These are phyloP conservation scores for Microbotryum silenes-acaulis DNA, from an alignment of 1,284 basidiomycete genomes.

Conservation along the genomic window DNA sequence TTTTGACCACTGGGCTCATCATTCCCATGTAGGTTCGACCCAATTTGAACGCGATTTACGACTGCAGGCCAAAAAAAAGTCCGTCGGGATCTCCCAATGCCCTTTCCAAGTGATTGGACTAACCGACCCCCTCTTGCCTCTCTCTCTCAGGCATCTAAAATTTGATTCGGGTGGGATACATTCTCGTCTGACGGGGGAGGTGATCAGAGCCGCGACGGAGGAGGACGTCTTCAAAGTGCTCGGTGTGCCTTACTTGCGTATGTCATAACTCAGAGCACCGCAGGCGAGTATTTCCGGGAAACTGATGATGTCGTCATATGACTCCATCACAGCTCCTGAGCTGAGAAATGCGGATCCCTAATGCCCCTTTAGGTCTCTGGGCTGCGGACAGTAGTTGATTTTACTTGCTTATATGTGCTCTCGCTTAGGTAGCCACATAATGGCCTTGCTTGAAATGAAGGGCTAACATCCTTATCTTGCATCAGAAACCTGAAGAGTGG, in stretches of 20 bases:
- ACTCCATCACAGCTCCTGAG: slow-evolving; percentile 3
- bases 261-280: slow-evolving; percentile 54
- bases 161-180: slow-evolving; percentile 50
- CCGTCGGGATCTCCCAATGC: not conserved
- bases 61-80: slow-evolving; percentile 57
- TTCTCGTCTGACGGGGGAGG: slow-evolving; percentile 1
- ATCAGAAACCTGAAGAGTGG: no score
- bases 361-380: not conserved
- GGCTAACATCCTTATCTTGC: no score
- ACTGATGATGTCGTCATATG: not conserved
- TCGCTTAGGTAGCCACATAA: no score
- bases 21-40: slow-evolving; percentile 38
- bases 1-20: no score
- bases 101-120: no score
- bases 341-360: slow-evolving; percentile 17
- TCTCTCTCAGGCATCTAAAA: slow-evolving; percentile 53
- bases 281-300: slow-evolving; percentile 54
- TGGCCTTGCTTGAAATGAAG: no score
- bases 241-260: slow-evolving; percentile 60
- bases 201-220: slow-evolving; percentile 10
- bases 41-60: slow-evolving; percentile 73
- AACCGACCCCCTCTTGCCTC: no score
- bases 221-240: slow-evolving; percentile 28
- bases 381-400: no score
- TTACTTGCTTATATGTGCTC: no score